Evolutionary conservation across 2,329 filamentous ascomycete species (phyloP).

Genomic region (Trichoderma koningiopsis): DNA sequence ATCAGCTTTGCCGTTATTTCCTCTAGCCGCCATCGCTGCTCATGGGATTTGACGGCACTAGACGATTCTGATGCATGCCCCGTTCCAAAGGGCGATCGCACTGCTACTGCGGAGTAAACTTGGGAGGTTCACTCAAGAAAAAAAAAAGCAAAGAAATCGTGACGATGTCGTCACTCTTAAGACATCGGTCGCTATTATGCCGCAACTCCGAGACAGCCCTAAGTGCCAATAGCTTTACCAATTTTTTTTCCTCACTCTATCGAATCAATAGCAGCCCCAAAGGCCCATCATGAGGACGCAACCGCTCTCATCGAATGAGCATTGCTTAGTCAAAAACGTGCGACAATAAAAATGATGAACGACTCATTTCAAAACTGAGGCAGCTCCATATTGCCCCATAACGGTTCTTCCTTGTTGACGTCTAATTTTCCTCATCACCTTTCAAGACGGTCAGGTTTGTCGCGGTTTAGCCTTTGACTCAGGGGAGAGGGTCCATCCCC

Average conservation of each 20-base stretch:
- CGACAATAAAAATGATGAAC: slow-evolving; percentile 2
- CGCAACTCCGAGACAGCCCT: not conserved
- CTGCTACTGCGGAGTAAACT: not conserved
- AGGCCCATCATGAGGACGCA: not conserved
- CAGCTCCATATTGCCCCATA: not conserved
- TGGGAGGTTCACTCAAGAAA: not conserved
- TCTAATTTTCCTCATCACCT: not conserved
- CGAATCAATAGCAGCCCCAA: not conserved
- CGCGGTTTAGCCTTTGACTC: slow-evolving; percentile 9
- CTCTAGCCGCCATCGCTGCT: not conserved
- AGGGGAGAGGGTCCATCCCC: not conserved
- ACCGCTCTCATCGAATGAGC: not conserved
- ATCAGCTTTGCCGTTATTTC: not conserved
- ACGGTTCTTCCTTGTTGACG: not conserved
- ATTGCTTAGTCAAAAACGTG: slow-evolving; percentile 3
- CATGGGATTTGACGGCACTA: not conserved
- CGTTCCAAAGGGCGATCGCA: slow-evolving; percentile 6
- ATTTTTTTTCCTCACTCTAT: not conserved
- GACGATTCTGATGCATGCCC: not conserved
- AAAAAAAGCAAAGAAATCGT: not conserved
- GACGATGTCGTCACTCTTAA: slow-evolving; percentile 20
- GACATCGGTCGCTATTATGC: slow-evolving; percentile 11
- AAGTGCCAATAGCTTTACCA: not conserved
- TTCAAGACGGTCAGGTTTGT: not conserved
- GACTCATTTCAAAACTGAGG: not conserved